Conservation (phyloP, 805 yeast species). For the Kazachstania taianensis region DNA sequence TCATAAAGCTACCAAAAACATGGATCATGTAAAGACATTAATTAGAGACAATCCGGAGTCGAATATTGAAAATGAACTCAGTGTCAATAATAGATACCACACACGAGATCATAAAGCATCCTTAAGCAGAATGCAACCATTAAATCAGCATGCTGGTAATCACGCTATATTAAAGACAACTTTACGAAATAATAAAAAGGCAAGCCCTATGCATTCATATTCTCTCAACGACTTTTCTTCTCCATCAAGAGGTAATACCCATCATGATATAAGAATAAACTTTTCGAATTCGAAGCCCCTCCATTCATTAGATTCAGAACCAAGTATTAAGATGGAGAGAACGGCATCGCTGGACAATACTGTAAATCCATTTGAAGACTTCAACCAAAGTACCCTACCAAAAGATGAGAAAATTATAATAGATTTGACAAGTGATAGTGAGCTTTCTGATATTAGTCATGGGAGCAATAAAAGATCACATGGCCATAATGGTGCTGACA, state of each 20-base stretch:
- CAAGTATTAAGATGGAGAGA: background rate
- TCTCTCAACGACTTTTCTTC: slow-evolving; percentile 1
- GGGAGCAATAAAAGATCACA: no score
- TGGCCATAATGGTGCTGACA: no score
- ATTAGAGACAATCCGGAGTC: slow-evolving; percentile 5
- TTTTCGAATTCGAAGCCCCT: slow-evolving; percentile 24
- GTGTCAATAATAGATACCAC: slow-evolving; percentile 1
- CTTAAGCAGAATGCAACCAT: slow-evolving; percentile 18
- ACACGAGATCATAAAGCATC: slow-evolving; percentile 10
- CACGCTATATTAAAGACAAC: slow-evolving; percentile 20
- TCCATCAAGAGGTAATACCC: background rate
- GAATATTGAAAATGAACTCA: slow-evolving; percentile 4
- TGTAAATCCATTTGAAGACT: slow-evolving; percentile 4
- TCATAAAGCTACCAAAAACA: slow-evolving; percentile 31
- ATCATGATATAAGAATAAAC: slow-evolving; percentile 10
- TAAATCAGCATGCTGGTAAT: slow-evolving; percentile 7
- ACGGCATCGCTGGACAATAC: slow-evolving; percentile 6
- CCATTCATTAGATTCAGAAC: slow-evolving; percentile 2
- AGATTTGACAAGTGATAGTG: slow-evolving; percentile 4
- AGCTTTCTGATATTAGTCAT: no score
- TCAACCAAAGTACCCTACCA: slow-evolving; percentile 9
- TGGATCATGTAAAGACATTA: slow-evolving; percentile 29
- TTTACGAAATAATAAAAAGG: slow-evolving; percentile 18
- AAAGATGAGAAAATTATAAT: background rate
- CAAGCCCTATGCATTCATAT: slow-evolving; percentile 2